Base-by-base conservation (phyloP, 2,329 filamentous ascomycete genomes). In the Exophiala aquamarina region DNA sequence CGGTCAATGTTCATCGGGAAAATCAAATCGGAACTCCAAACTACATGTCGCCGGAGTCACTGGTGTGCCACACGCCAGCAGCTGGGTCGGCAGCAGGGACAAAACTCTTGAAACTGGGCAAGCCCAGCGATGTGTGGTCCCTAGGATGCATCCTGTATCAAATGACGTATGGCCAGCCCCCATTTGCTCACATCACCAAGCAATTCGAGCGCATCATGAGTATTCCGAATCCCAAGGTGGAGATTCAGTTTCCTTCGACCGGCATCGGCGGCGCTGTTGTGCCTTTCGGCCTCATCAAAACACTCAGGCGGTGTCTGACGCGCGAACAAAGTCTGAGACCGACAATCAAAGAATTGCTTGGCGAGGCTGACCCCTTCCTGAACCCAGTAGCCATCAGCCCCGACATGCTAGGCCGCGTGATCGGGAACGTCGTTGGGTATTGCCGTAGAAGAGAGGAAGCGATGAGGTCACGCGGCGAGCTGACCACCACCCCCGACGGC, bases 121-220 rank as follows among this genome's bases (percentile, higher is more conserved):
- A 97, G 63, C 89, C 93, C 5, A 93, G 87, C 58, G 93, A 98
- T 66, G 84, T 98, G 14, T 98, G 93, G 93, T 92, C 87, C 65
- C 71, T 98, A 11, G 93, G 93, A 14, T 98, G 93, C 64, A 97
- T 98, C 52, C 75, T 98, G 11, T 98, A 95, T 70, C 92, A 97
- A 65, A 94, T 98, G 87, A 88, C 92, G 1, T 98, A 98, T 64
- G 93, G 93, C n/a, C 79, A 86, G n/a, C 87, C 89, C 3, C 93
- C 93, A 0, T 98, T 98, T 63, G 90, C 86, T 11, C 91, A 97
- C 64, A 94, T 98, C 58, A 75, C 82, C 49, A 93, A 92, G 68
- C 88, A 85, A 62, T 88, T 95, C 72, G 83, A 87, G 29, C 84
- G 89, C 17, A 93, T 94, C 47, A 68, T 75, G 67, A 70, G 71